Evolutionary conservation across 306 rosid species (phyloP), one percentile per base, ranked within the genome.

Genomic region (Rosa persica): DNA sequence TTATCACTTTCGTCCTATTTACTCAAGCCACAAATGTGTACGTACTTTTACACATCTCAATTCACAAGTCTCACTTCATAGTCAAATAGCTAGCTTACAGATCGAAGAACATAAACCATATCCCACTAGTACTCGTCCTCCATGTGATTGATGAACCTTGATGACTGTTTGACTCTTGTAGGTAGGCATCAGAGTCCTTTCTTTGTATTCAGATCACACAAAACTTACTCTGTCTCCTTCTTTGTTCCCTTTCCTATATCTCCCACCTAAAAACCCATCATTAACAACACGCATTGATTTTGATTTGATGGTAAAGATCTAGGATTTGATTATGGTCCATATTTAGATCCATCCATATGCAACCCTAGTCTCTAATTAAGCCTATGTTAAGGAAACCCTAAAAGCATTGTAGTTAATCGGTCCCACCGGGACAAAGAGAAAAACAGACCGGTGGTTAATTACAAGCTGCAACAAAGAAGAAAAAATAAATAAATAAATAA

Each of bases 221-320:
- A 73, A 76, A 69, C 74, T 23, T 81, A 54, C 76, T 79, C 51
- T 78, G 83, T 79, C 76, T 79, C 11, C 83, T 72, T 39, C 67
- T 71, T 58, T 74, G 70, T 44, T 15, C 69, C 78, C 22, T 73
- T 30, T 8, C 52, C 23, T 2, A 22, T 38, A 52, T 30, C 36
- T 30, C 36, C 74, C 42, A 10, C 44, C 16, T 47, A 46, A 23
- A 46, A 47, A 0, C 48, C 39, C 68, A 39, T 4, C 15, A 73
- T 55, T 55, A 40, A 70, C 52, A 61, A 79, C 82, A 79, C 60
- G 72, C 46, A 61, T 86, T 71, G 51, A 54, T 38, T 27, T 81
- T 74, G 90, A 89, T 89, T 87, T 85, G 94, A 90, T 86, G 93
- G 88, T 90, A 84, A 72, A 61, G 87, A 79, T 80, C 77, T 85